Evolutionary conservation across 2,329 filamentous ascomycete genomes (phyloP).

Genomic region (Colletotrichum sp.): DNA sequence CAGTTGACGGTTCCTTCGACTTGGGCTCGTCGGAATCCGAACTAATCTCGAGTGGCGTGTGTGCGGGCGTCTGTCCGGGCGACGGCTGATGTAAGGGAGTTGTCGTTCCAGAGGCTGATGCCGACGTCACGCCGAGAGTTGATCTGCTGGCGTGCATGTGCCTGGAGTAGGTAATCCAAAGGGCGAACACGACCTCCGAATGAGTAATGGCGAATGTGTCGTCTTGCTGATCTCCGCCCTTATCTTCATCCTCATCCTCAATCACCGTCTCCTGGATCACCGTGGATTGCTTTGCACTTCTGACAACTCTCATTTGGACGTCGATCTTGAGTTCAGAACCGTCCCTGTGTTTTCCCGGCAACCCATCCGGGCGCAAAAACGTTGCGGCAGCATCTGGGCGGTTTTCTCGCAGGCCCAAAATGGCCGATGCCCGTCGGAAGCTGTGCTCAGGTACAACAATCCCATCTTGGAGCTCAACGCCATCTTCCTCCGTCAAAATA

Average conservation of each 20-base stretch:
- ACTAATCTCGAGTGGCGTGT: conserved; percentile 61
- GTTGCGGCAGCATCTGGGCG: conserved; percentile 78
- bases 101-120: conserved; percentile 65
- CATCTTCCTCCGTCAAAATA: conserved; percentile 85
- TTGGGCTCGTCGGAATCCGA: conserved; percentile 58
- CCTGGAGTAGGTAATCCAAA: conserved; percentile 97
- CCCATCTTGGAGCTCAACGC: conserved; percentile 84
- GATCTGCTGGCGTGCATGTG: conserved; percentile 81
- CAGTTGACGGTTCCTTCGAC: conserved; percentile 42
- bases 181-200: conserved; percentile 86
- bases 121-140: conserved; percentile 65
- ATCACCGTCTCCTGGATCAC: conserved; percentile 69
- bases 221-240: conserved; percentile 39
- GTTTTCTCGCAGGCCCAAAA: conserved; percentile 83
- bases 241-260: conserved; percentile 55
- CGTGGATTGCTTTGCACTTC: conserved; percentile 75
- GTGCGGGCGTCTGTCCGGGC: conserved; percentile 71
- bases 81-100: conserved; percentile 82
- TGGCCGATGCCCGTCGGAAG: conserved; percentile 86
- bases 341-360: conserved; percentile 87
- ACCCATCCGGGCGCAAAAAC: conserved; percentile 83
- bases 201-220: conserved; percentile 54
- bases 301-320: conserved; percentile 94
- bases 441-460: conserved; percentile 96
- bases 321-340: conserved; percentile 93